Base-by-base conservation (phyloP, 805 yeast genomes). In the Lipomyces starkeyi region DNA sequence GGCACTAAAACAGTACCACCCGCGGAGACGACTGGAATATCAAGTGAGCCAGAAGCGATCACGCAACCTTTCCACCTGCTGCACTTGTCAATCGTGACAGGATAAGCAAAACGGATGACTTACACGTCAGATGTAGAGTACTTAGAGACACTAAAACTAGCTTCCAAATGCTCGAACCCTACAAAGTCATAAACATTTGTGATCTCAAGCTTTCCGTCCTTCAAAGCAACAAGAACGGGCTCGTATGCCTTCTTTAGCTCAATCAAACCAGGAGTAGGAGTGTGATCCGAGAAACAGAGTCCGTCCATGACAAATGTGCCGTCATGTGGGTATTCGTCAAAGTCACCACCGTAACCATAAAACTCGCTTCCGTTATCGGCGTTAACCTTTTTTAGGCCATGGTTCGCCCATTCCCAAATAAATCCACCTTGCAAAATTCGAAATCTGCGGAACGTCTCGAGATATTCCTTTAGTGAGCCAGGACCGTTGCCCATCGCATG, bases 391-490 rank as follows among this genome's bases (percentile, higher is more conserved):
- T n/a, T 35, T 11, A 79, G 58, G 4, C 82, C 82, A 68, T 80
- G 82, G 66, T 79, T 79, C 13, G 78, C 78, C 82, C 82, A 80
- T 68, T 80, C 82, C 82, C 82, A 80, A 8, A 79, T 73, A 68
- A 78, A 79, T 9, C 82, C 82, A 25, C 82, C 82, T 65, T 77
- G 80, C 8, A 79, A 60, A 20, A 74, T 63, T 1, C 72, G 73
- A 61, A 76, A 65, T 61, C 77, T 74, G 37, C 77, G 73, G 68
- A 80, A 78, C 43, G 75, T 59, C 13, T 79, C 79, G 69, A 75
- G 76, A 61, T 80, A 80, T 58, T 79, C 80, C 59, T 73, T 69
- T 52, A 78, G 52, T 9, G 74, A 74, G 1, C 82, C 82, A 9
- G n/a, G n/a, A 0, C 81, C 80, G 64, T 78, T 79, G 5, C 82